phyloP scores from a whole-genome alignment of 2,329 filamentous ascomycete species.

The Epichloe festucae region DNA sequence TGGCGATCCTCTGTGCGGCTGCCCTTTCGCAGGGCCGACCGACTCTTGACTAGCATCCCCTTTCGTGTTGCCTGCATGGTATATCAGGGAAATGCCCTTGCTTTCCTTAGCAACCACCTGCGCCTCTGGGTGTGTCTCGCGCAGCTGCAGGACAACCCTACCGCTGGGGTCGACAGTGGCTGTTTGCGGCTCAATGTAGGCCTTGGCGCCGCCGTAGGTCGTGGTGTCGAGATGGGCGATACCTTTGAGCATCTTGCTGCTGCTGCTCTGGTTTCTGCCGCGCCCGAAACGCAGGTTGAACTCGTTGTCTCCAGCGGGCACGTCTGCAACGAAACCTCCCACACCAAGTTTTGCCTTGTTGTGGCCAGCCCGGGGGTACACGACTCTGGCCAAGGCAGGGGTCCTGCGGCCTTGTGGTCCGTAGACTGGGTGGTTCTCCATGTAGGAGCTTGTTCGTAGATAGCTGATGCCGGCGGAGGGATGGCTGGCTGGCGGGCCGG shows the following conservation, averaged over 20 bases:
- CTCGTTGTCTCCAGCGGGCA: constrained; percentile 27
- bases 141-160: constrained; percentile 31
- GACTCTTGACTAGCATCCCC: constrained; percentile 6
- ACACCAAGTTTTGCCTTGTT: constrained; percentile 35
- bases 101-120: constrained; percentile 34
- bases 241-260: constrained; percentile 18
- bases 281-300: constrained; percentile 22
- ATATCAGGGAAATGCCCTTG: constrained; percentile 22
- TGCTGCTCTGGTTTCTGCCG: constrained; percentile 11
- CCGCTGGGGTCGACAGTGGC: constrained; percentile 38
- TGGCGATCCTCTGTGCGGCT: constrained; percentile 10
- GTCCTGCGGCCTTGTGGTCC: constrained; percentile 40
- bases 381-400: constrained; percentile 37
- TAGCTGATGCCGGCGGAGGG: constrained; percentile 52
- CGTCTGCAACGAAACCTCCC: constrained; percentile 38
- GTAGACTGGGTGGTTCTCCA: constrained; percentile 48
- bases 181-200: constrained; percentile 32
- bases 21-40: background rate
- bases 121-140: constrained; percentile 24
- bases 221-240: constrained; percentile 32
- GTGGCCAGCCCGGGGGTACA: constrained; percentile 28
- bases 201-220: constrained; percentile 39
- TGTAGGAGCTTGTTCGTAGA: constrained; percentile 39
- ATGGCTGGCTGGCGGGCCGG: constrained; percentile 46
- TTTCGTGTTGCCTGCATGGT: constrained; percentile 15